phyloP scores from a whole-genome alignment of 257 asterid species.

The Nicotiana sylvestris region DNA sequence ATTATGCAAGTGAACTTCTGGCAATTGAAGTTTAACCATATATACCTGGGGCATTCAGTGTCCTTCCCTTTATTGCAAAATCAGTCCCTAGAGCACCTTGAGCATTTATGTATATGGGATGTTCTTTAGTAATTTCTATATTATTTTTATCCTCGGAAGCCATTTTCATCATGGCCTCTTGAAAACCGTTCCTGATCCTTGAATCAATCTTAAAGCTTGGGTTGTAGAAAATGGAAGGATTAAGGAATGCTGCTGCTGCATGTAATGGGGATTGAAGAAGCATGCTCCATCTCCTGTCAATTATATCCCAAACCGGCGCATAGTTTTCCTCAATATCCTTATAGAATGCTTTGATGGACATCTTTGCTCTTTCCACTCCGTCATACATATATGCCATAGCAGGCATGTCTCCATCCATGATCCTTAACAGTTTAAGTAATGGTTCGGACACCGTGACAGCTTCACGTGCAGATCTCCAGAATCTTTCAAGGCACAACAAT shows the following conservation, averaged over 20 bases:
- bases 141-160: conserved; percentile 31
- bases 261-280: conserved; percentile 34
- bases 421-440: conserved; percentile 31
- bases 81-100: conserved; percentile 46
- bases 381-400: conserved; percentile 43
- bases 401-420: conserved; percentile 40
- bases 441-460: conserved; percentile 35
- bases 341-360: conserved; percentile 33
- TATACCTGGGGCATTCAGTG: conserved; percentile 44
- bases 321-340: conserved; percentile 33
- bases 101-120: conserved; percentile 37
- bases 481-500: conserved; percentile 20
- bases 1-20: conserved; percentile 1
- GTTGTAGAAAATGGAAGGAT: conserved; percentile 42
- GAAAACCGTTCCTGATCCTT: conserved; percentile 42
- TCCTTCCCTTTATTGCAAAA: conserved; percentile 41
- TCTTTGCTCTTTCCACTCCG: conserved; percentile 38
- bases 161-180: conserved; percentile 42
- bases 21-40: conserved; percentile 10
- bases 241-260: conserved; percentile 44
- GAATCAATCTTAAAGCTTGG: conserved; percentile 29
- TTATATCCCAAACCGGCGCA: conserved; percentile 34
- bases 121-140: conserved; percentile 36
- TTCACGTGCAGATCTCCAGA: conserved; percentile 41
- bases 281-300: conserved; percentile 39